phyloP scores from a whole-genome alignment of 1,284 basidiomycete genomes.

The Moesziomyces parantarcticus region DNA sequence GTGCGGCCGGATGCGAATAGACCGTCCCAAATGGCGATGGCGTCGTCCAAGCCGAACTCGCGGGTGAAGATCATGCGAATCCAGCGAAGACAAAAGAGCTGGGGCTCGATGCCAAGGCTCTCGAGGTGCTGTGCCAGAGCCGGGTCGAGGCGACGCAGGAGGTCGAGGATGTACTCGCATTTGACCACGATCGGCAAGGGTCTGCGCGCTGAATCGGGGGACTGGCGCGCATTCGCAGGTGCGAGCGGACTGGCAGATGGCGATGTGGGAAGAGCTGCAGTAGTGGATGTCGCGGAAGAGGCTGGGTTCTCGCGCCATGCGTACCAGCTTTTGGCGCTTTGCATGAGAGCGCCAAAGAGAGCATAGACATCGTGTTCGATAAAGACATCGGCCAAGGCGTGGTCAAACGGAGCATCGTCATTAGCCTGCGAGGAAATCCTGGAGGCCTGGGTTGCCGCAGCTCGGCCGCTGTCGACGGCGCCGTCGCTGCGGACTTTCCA shows the following conservation, averaged over 20 bases:
- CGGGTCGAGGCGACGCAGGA: constrained; percentile 48
- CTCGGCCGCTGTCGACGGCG: constrained; percentile 8
- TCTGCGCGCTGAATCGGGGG: not conserved
- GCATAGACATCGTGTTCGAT: constrained; percentile 60
- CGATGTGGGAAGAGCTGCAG: constrained; percentile 8
- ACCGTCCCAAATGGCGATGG: constrained; percentile 62
- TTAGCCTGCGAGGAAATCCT: not conserved
- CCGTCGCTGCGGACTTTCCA: constrained; percentile 51
- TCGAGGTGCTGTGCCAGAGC: constrained; percentile 53
- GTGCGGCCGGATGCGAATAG: constrained; percentile 49
- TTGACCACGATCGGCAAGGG: constrained; percentile 44
- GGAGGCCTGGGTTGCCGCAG: not conserved
- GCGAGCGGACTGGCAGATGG: constrained; percentile 1
- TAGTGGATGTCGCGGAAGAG: not conserved
- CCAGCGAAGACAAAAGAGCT: constrained; percentile 64
- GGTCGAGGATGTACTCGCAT: constrained; percentile 39
- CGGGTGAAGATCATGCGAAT: constrained; percentile 62
- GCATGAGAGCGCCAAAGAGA: constrained; percentile 57
- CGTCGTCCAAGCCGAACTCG: constrained; percentile 53
- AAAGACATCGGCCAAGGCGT: constrained; percentile 37
- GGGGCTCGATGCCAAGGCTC: constrained; percentile 59
- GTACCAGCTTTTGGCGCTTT: constrained; percentile 52
- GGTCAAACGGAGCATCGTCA: constrained; percentile 25
- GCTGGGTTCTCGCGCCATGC: constrained; percentile 41
- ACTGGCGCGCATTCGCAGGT: not conserved